These are phyloP conservation scores for Gentiana dahurica DNA, from an alignment of 257 asterid species.

Conservation along the genomic window DNA sequence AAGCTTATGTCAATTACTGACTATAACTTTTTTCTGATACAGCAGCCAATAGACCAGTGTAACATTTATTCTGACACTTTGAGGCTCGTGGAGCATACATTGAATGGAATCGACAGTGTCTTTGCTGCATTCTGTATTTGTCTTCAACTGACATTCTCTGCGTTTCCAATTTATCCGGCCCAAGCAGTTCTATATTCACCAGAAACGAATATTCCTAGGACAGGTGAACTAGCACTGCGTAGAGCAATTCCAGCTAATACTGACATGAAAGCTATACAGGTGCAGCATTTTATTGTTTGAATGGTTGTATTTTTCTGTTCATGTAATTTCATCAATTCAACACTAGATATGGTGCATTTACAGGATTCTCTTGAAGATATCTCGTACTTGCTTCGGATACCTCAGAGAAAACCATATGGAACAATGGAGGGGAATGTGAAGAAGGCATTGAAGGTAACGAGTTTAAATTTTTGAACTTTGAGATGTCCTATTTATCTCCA, in stretches of 20 bases:
- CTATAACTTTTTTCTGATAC: conserved; percentile 22
- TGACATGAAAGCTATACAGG: conserved; percentile 95
- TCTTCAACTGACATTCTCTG: conserved; percentile 58
- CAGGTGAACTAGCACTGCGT: conserved; percentile 94
- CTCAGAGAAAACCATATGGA: conserved; percentile 95
- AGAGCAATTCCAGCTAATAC: conserved; percentile 96
- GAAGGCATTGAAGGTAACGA: conserved; percentile 73
- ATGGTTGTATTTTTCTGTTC: background rate
- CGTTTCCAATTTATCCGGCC: conserved; percentile 50
- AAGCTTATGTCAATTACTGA: conserved; percentile 11
- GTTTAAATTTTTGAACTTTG: background rate
- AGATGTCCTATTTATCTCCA: background rate
- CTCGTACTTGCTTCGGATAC: conserved; percentile 92
- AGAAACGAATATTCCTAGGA: conserved; percentile 86
- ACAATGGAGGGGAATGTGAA: conserved; percentile 96
- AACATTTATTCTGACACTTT: conserved; percentile 15
- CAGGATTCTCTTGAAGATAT: conserved; percentile 93
- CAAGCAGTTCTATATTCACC: conserved; percentile 96
- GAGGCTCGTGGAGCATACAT: conserved; percentile 24
- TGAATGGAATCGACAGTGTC: conserved; percentile 39
- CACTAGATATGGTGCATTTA: background rate
- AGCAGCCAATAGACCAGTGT: conserved; percentile 33
- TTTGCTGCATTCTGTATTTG: conserved; percentile 40
- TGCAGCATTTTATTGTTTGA: background rate
- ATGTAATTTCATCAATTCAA: no score